These are phyloP conservation scores for Glutinoglossum americanum DNA, from an alignment of 495 filamentous ascomycete genomes.

Conservation along the genomic window DNA sequence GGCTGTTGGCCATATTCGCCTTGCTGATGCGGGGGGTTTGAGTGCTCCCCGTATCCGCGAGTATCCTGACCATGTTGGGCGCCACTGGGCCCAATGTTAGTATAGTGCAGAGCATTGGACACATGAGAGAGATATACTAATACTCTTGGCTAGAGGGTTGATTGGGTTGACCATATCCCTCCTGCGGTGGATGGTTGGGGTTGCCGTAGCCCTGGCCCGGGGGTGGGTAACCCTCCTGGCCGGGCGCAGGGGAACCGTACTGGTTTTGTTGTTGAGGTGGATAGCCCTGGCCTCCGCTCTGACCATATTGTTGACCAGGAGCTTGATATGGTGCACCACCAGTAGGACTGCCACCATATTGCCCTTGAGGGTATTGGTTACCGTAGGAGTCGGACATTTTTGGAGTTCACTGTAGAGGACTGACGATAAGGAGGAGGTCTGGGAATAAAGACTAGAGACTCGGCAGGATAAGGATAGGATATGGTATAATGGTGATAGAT, in stretches of 20 bases:
- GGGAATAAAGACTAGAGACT: background rate
- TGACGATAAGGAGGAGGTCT: background rate
- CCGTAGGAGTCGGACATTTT: background rate
- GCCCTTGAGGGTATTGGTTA: background rate
- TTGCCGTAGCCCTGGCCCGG: background rate
- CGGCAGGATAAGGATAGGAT: background rate
- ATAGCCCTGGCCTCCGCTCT: background rate
- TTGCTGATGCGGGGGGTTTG: constrained; percentile 4
- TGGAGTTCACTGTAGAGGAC: background rate
- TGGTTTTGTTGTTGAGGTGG: background rate
- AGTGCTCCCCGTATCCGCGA: background rate
- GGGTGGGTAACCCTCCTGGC: background rate
- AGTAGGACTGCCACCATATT: background rate
- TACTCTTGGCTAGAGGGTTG: background rate
- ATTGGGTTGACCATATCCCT: too few relatives aligned
- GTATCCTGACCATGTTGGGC: background rate
- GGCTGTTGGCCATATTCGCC: too few relatives aligned
- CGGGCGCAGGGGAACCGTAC: background rate
- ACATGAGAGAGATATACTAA: background rate
- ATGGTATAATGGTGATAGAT: too few relatives aligned
- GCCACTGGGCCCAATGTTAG: background rate
- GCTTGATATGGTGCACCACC: too few relatives aligned
- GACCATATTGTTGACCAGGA: background rate
- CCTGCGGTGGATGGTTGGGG: background rate
- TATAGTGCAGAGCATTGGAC: background rate